A percentile compares a stretch with the other conserved stretches of the same genome.
Conservation (phyloP, 129 eudicot species). For the Glebionis coronaria region DNA sequence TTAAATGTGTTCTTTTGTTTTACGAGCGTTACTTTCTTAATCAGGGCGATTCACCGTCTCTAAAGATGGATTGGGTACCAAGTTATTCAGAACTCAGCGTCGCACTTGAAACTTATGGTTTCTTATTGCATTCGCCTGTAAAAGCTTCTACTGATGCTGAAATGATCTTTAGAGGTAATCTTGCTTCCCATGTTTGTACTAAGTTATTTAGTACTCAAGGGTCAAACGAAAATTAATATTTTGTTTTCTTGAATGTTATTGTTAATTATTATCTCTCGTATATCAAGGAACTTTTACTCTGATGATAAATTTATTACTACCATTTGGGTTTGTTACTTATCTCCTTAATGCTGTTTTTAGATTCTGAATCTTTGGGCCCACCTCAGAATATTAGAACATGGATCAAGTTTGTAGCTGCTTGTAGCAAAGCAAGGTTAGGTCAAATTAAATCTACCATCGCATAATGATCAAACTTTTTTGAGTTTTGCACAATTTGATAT, state of each 20-base stretch:
- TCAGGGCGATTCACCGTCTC: conserved; percentile 38
- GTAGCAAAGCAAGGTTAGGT: conserved; percentile 65
- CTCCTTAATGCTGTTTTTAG: conserved; percentile 31
- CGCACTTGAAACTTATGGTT: conserved; percentile 70
- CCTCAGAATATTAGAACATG: conserved; percentile 76
- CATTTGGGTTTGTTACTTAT: conserved; percentile 12
- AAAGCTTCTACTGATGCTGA: conserved; percentile 34
- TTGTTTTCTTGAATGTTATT: not conserved
- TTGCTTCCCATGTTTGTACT: not conserved
- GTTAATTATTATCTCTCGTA: not conserved
- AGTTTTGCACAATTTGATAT: conserved; percentile 6
- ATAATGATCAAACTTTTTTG: not conserved
- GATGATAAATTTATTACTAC: not conserved
- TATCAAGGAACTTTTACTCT: not conserved
- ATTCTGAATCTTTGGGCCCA: conserved; percentile 44
- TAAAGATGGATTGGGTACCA: conserved; percentile 80
- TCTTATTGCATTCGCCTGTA: conserved; percentile 31
- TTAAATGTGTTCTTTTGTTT: not conserved
- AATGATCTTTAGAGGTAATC: conserved; percentile 46
- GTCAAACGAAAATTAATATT: not conserved
- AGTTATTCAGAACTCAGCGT: conserved; percentile 47
- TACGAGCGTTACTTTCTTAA: not conserved
- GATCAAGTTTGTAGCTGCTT: conserved; percentile 62
- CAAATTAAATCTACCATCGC: conserved; percentile 2
- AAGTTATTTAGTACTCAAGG: no score